A percentile compares a stretch with the other conserved stretches of the same genome.
Evolutionary conservation across 2,329 filamentous ascomycete genomes (phyloP).

Genomic region (Penicillium sumatraense): DNA sequence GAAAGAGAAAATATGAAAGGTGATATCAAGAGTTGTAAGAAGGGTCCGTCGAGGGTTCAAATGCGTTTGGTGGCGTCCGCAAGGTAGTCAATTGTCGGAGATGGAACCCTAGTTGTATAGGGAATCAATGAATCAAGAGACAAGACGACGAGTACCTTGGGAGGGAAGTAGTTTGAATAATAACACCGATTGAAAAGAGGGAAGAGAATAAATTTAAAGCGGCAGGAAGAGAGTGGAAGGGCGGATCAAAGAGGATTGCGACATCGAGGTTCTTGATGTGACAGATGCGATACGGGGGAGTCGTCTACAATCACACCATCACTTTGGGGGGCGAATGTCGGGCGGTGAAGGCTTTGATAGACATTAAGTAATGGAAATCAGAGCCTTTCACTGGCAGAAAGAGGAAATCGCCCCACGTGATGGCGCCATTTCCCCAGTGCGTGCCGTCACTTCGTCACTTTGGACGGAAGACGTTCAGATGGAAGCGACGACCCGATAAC

Average conservation of each 20-base stretch:
- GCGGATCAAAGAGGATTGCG: neutral
- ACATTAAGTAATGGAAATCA: constrained; percentile 14
- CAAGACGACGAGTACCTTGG: neutral
- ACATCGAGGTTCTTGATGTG: neutral
- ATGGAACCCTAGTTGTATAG: neutral
- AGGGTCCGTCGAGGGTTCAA: neutral
- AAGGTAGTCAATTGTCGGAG: neutral
- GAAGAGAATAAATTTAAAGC: too few species aligned
- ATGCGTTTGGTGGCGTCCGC: neutral
- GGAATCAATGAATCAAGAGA: neutral
- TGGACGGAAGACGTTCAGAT: neutral
- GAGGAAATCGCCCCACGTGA: constrained; percentile 19
- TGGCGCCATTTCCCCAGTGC: constrained; percentile 25
- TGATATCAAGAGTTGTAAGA: neutral
- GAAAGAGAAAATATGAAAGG: too few species aligned
- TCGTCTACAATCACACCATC: constrained; percentile 20
- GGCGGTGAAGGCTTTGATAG: constrained; percentile 11
- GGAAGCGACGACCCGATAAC: neutral
- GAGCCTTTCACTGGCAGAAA: constrained; percentile 1
- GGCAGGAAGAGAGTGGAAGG: neutral
- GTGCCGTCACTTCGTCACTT: constrained; percentile 1
- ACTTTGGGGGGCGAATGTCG: neutral
- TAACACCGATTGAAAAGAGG: too few species aligned
- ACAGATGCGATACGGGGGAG: constrained; percentile 5
- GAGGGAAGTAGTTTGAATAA: neutral